Base-by-base conservation (phyloP, 495 filamentous ascomycete species). In the Jackrogersella minutella region DNA sequence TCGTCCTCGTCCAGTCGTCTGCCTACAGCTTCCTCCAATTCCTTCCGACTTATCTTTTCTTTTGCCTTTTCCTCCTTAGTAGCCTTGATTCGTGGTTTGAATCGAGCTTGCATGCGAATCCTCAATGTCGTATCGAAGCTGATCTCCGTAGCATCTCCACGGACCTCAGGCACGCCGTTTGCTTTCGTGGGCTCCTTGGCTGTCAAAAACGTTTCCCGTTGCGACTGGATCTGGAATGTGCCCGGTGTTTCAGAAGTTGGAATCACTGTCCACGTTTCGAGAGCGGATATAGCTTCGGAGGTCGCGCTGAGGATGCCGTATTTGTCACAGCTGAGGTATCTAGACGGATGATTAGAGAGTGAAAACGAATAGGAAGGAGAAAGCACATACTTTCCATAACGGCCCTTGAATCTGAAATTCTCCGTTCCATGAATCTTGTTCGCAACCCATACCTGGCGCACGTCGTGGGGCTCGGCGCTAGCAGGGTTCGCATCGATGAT, bases 371-470 rank as follows among this genome's bases (percentile, higher is more conserved):
- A 7, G 33, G 26, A 22, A 19, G 31, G 13, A 41, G 14, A 19
- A 11, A 31, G 21, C 22, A 81, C 86, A 56, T 78, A 92, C 88
- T 87, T 88, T 63, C 94, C 93, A 79, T 95, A 88, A 76, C 92
- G 87, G 0, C 90, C 89, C 77, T 97, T 97, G 74, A 99, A 91
- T 58, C 89, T 91, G 68, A 89, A 87, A 26, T 80, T 76, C 61
- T 96, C 92, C 8, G 88, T 92, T 3, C 95, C 95, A 3, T 91
- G 88, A 14, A 97, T 88, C 60, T 82, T 82, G 64, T 91, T 96
- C 53, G 91, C 93, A 55, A 97, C 85, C 93, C 93, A 98, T 16
- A 99, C 95, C 78, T 97, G 93, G 62, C 93, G 82, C 17, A 98
- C 91, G 76, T 97, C 92, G 70, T 97, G 93, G 44, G 95, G 95